These are phyloP conservation scores for Sporothrix pseudoabietina DNA, from an alignment of 2,329 filamentous ascomycete genomes.

Conservation along the genomic window DNA sequence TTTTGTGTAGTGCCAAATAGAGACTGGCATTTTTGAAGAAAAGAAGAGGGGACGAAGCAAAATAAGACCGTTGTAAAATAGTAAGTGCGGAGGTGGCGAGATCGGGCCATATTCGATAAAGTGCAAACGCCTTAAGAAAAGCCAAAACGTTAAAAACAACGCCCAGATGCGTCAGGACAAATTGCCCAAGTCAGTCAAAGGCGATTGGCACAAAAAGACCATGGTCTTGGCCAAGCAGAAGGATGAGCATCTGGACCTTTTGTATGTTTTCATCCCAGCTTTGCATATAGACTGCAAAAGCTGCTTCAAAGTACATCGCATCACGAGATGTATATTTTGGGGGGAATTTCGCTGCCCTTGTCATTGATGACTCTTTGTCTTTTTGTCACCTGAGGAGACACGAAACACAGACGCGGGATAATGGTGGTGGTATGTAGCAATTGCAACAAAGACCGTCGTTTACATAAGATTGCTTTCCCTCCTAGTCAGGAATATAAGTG, in stretches of 20 bases:
- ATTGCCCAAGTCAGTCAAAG: neutral
- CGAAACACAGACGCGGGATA: neutral
- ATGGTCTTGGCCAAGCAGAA: neutral
- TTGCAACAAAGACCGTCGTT: neutral
- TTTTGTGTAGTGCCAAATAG: neutral
- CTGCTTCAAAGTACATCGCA: neutral
- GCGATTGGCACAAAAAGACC: neutral
- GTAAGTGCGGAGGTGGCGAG: slow-evolving; percentile 16
- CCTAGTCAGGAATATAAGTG: neutral
- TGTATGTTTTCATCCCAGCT: neutral
- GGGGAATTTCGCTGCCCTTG: neutral
- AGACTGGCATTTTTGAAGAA: neutral
- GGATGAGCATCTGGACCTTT: neutral
- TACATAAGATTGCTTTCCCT: neutral
- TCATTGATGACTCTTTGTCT: neutral
- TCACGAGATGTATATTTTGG: neutral
- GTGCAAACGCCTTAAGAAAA: neutral
- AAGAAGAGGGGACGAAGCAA: neutral
- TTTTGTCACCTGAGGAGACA: neutral
- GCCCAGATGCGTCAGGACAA: neutral
- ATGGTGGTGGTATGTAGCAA: neutral
- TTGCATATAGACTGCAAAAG: too few relatives aligned
- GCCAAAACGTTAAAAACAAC: neutral
- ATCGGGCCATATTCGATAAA: neutral
- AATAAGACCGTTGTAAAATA: neutral